Base-by-base conservation (phyloP, 1,284 basidiomycete genomes). In the Cryptococcus sp. region DNA sequence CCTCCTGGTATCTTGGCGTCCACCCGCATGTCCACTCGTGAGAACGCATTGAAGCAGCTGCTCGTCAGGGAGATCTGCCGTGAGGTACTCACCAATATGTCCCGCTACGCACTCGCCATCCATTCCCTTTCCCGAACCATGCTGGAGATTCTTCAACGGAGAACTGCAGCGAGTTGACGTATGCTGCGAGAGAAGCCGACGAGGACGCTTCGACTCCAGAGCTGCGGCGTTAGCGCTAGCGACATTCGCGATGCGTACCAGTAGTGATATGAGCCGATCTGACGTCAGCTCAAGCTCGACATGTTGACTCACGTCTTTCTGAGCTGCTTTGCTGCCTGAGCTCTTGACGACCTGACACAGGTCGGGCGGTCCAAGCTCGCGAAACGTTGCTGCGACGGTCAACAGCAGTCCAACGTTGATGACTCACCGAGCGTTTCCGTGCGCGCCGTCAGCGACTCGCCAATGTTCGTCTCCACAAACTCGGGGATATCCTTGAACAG, bases 1-100 rank as follows among this genome's bases (percentile, higher is more conserved):
- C 94, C 94, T 45, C 95, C 95, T 0, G 96, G 96, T 52, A 99
- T 99, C 78, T 95, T 95, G 58, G 98, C 96, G 66, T 99, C 95
- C 7, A 99, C 94, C 45, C 95, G 86, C 23, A 99, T 88, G 71
- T 99, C 96, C 41, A 99, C 91, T 20, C 96, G 83, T 43, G 93
- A 95, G 76, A 99, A 99, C 16, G 96, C 96, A 76, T 99, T 96
- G 82, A 97, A 99, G 79, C 93, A 96, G 78, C 90, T 91, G 65
- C 5, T 22, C 5, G 11, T 45, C 55, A 51, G 42, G 11, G 11
- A n/a, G 2, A 3, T 39, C 25, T 4, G 17, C 23, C 22, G 20
- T 3, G 55, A 23, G 47, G 43, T 27, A 80, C 87, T 59, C 71
- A 91, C 89, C 95, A 99, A 77, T 93, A 99, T 50, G 89, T 93